phyloP scores from a whole-genome alignment of 495 filamentous ascomycete genomes.

The Penicillium daleae region DNA sequence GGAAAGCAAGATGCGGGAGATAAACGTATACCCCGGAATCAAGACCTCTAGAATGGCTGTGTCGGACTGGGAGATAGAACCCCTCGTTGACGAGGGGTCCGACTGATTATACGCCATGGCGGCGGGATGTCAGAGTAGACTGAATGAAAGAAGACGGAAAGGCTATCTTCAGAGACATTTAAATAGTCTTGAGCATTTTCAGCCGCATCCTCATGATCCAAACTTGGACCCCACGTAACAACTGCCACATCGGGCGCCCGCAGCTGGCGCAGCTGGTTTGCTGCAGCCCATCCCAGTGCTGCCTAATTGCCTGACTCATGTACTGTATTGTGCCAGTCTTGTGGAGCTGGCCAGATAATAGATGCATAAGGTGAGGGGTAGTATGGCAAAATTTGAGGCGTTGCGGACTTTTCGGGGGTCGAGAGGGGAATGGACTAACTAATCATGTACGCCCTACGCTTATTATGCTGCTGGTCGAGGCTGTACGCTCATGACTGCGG shows the following conservation, averaged over 20 bases:
- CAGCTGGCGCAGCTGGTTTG: constrained; percentile 1
- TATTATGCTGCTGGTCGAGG: too few species aligned
- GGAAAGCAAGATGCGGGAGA: constrained; percentile 61
- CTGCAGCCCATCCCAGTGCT: neutral
- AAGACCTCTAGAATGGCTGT: constrained; percentile 68
- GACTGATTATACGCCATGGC: constrained; percentile 32
- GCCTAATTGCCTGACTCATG: constrained; percentile 26
- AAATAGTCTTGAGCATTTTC: neutral
- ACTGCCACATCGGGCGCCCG: neutral
- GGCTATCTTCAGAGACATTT: neutral
- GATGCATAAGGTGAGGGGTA: neutral
- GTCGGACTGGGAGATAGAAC: constrained; percentile 27
- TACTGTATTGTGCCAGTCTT: constrained; percentile 35
- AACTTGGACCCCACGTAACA: neutral
- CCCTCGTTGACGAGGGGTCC: constrained; percentile 26
- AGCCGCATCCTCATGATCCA: constrained; percentile 1
- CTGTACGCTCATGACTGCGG: too few species aligned
- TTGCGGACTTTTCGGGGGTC: neutral
- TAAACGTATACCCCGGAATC: constrained; percentile 72
- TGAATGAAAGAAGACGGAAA: neutral
- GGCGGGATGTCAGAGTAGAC: neutral
- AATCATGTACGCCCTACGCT: too few species aligned
- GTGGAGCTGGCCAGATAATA: neutral
- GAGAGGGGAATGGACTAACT: too few species aligned
- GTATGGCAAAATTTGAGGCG: neutral